Conservation (phyloP, 768 basidiomycete species). For the Daedalea quercina region DNA sequence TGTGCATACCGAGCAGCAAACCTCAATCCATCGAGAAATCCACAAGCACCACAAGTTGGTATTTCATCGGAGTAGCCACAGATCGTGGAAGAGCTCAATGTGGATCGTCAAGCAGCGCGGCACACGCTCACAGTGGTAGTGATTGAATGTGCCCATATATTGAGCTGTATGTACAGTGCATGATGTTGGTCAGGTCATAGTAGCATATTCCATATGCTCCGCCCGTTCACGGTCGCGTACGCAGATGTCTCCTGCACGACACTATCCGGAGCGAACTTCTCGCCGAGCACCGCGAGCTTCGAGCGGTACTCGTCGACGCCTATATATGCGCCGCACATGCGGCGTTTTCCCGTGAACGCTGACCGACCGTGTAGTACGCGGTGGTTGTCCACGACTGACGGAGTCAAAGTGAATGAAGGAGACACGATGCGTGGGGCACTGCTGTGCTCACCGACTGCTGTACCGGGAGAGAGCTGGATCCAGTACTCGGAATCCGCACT, state of each 20-base stretch:
- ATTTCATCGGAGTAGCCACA: too few relatives aligned
- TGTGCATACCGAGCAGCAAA: too few relatives aligned
- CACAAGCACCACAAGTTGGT: too few relatives aligned
- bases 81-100: too few relatives aligned
- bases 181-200: conserved; percentile 26
- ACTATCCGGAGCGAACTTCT: conserved; percentile 43
- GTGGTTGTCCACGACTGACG: conserved; percentile 82
- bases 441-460: conserved; percentile 61
- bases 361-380: conserved; percentile 94
- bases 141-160: too few relatives aligned
- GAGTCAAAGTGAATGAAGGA: background rate
- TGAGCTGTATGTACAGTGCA: background rate
- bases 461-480: conserved; percentile 85
- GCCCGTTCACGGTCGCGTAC: conserved; percentile 27
- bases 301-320: conserved; percentile 87
- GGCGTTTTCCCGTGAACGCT: conserved; percentile 76
- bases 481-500: conserved; percentile 86
- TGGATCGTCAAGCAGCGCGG: too few relatives aligned
- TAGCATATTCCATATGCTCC: conserved; percentile 53
- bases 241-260: conserved; percentile 13
- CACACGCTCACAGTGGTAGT: too few relatives aligned
- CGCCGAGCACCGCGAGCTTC: conserved; percentile 59
- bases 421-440: background rate
- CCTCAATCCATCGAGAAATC: too few relatives aligned
- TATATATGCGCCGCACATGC: conserved; percentile 96